phyloP scores from a whole-genome alignment of 1,284 basidiomycete species.

The Calocybe gambosa region DNA sequence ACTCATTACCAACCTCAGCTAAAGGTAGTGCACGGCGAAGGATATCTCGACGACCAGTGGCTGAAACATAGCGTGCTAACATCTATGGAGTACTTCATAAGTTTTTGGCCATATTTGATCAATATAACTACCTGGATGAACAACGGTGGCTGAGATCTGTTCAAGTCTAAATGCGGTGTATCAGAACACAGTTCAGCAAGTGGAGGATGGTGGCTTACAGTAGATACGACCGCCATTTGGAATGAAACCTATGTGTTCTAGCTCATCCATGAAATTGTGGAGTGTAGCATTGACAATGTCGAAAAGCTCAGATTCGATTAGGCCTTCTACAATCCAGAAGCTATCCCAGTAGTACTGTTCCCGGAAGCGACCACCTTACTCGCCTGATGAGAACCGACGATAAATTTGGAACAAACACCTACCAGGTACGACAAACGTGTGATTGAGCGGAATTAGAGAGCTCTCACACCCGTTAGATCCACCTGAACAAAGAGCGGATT shows the following conservation, averaged over 20 bases:
- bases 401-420: slow-evolving; percentile 18
- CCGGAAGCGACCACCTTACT: slow-evolving; percentile 40
- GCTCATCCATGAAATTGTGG: slow-evolving; percentile 91
- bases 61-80: slow-evolving; percentile 35
- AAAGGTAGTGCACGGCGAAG: slow-evolving; percentile 40
- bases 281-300: slow-evolving; percentile 71
- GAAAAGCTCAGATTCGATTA: slow-evolving; percentile 74
- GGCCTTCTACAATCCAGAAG: slow-evolving; percentile 83
- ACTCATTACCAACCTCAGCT: slow-evolving; percentile 33
- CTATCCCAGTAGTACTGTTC: slow-evolving; percentile 77
- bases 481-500: slow-evolving; percentile 58
- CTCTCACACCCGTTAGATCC: slow-evolving; percentile 59
- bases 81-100: slow-evolving; percentile 27
- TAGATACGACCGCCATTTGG: slow-evolving; percentile 88
- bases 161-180: slow-evolving; percentile 48
- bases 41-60: slow-evolving; percentile 34
- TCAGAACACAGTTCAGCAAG: not conserved
- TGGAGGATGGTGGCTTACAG: slow-evolving; percentile 40
- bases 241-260: slow-evolving; percentile 79
- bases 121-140: slow-evolving; percentile 61
- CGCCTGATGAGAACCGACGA: not conserved
- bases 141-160: slow-evolving; percentile 87
- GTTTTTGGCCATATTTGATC: slow-evolving; percentile 1
- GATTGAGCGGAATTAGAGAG: slow-evolving; percentile 81
- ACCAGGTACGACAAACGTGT: slow-evolving; percentile 89